These are phyloP conservation scores for Suillus paluster DNA, from an alignment of 768 basidiomycete genomes.

Conservation along the genomic window DNA sequence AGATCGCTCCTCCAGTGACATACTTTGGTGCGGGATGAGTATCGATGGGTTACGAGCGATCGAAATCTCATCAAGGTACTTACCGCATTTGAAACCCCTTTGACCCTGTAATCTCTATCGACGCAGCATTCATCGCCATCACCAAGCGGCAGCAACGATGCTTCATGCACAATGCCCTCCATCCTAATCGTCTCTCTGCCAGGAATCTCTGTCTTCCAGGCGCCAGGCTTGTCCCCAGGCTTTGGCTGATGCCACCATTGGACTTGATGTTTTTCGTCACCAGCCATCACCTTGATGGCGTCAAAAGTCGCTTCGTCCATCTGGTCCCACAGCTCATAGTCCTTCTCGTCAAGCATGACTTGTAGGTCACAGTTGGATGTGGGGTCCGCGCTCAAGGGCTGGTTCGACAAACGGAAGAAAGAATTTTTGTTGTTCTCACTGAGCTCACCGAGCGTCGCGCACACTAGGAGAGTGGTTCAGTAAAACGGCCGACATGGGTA, in stretches of 20 bases:
- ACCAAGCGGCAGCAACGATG: slow-evolving; percentile 11
- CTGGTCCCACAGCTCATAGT: slow-evolving; percentile 10
- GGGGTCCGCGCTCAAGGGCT: slow-evolving; percentile 4
- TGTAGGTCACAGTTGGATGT: slow-evolving; percentile 18
- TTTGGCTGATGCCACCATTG: background rate
- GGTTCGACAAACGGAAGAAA: slow-evolving; percentile 2
- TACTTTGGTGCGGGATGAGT: slow-evolving; percentile 12
- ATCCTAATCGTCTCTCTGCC: slow-evolving; percentile 11
- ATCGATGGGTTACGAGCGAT: background rate
- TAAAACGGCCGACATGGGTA: background rate
- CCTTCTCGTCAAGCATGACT: slow-evolving; percentile 13
- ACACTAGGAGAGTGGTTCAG: background rate
- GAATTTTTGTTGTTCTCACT: background rate
- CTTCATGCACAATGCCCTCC: slow-evolving; percentile 14
- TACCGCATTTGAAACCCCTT: slow-evolving; percentile 19
- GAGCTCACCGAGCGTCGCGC: slow-evolving; percentile 2
- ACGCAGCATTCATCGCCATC: slow-evolving; percentile 9
- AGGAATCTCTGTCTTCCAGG: background rate
- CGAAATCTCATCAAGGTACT: background rate
- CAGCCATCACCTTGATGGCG: background rate
- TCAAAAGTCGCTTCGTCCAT: slow-evolving; percentile 13
- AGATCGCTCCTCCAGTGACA: slow-evolving; percentile 21
- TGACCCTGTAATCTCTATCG: slow-evolving; percentile 18
- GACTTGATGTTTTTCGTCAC: background rate
- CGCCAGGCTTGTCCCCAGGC: slow-evolving; percentile 5